Conservation (phyloP, 179 eudicot species). For the Drosera spatulata region DNA sequence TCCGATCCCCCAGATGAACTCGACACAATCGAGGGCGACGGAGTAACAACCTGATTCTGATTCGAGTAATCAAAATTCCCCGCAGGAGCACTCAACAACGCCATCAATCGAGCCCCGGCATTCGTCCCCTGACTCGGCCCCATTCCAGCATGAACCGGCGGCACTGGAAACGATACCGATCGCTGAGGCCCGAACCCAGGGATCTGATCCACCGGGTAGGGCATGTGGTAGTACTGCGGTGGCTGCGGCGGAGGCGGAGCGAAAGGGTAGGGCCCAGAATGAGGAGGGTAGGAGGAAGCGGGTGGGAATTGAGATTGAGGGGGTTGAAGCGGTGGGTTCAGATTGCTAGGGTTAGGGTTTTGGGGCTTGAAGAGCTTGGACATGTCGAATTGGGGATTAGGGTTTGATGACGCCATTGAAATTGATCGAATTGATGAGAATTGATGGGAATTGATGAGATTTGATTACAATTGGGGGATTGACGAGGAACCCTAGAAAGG, state of each 20-base stretch:
- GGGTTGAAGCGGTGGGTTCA: too few relatives aligned
- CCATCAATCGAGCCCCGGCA: conserved; percentile 72
- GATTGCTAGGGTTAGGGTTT: too few relatives aligned
- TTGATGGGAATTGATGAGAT: too few relatives aligned
- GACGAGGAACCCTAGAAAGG: too few relatives aligned
- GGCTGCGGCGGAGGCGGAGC: conserved; percentile 24
- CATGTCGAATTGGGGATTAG: too few relatives aligned
- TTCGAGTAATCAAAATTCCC: conserved; percentile 20
- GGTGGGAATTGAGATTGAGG: too few relatives aligned
- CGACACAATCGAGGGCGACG: conserved; percentile 28
- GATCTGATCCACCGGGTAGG: conserved; percentile 18
- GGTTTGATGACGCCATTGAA: too few relatives aligned
- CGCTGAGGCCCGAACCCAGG: conserved; percentile 38
- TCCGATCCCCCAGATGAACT: conserved; percentile 34
- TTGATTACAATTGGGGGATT: too few relatives aligned
- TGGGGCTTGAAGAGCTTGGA: too few relatives aligned
- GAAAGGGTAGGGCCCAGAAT: conserved; percentile 39
- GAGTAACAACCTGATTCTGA: conserved; percentile 17
- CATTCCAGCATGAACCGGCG: conserved; percentile 31
- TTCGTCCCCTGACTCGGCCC: conserved; percentile 19
- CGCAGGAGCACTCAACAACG: conserved; percentile 51
- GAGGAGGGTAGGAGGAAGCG: conserved; percentile 70
- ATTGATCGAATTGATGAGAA: too few relatives aligned
- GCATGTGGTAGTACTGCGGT: conserved; percentile 28
- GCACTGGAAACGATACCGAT: conserved; percentile 57